Base-by-base conservation (phyloP, 805 yeast genomes). In the Blastobotrys robertii region DNA sequence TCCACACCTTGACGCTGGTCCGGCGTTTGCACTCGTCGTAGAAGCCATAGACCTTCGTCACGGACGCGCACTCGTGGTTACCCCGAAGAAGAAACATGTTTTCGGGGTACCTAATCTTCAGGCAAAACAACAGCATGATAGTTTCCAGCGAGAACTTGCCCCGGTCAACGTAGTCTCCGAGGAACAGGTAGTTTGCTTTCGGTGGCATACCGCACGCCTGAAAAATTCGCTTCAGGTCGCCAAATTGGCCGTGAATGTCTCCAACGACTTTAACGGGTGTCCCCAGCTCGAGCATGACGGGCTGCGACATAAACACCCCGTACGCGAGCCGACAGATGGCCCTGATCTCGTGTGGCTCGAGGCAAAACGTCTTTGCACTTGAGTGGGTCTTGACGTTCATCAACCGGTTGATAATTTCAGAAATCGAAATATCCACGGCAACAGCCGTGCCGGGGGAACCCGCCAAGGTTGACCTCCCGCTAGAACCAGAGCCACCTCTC, bases 131-230 rank as follows among this genome's bases (percentile, higher is more conserved):
- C 35, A 88, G 67, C 46, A 88, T 66, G 13, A 88, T 85, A 0
- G 97, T 88, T 61, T 88, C 97, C 43, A 88, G 68, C 2, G 92
- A 81, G 64, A 88, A 97, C 59, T 87, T 87, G 39, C 97, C 97
- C 52, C 97, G 73, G 64, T 88, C 97, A 33, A 88, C 97, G 60
- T 88, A 88, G 63, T 88, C 97, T 12, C 97, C 97, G 32, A 88
- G 64, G 55, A 88, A 88, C 48, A 88, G 66, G 62, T 85, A 88
- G 60, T 88, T 88, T 3, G 95, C 74, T 50, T 80, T 74, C 2
- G 96, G 96, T 3, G 97, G 97, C 63, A 86, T 82, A 4, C 97
- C 97, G 65, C 95, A 86, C 62, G 84, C 79, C 37, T 94, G 82
- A 63, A 88, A 83, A 33, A 88, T 74, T 51, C 97, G 73, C 50